phyloP scores from a whole-genome alignment of 208 protist genomes.

The Acanthamoeba castellanii region DNA sequence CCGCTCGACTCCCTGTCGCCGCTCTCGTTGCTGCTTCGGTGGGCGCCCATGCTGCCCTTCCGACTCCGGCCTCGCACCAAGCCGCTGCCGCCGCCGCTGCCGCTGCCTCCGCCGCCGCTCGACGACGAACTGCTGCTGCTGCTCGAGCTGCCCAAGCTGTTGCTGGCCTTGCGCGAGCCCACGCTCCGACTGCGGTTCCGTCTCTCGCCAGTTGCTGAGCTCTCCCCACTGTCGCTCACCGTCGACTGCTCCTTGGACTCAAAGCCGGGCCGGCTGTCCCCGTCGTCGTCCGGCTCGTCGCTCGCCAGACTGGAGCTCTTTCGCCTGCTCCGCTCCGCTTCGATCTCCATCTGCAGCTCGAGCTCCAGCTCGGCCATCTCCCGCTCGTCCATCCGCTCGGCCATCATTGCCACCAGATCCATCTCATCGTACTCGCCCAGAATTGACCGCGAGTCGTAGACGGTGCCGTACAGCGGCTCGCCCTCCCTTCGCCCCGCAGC shows the following conservation, averaged over 20 bases:
- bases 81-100: background rate
- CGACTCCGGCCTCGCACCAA: background rate
- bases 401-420: slow-evolving; percentile 65
- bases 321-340: background rate
- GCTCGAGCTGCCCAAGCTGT: slow-evolving; percentile 55
- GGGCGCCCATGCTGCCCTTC: background rate
- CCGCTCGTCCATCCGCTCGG: slow-evolving; percentile 38
- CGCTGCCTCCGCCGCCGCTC: background rate
- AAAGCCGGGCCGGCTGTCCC: background rate
- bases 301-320: slow-evolving; percentile 5
- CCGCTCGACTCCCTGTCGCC: background rate
- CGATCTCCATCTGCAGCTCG: slow-evolving; percentile 57
- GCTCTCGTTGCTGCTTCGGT: slow-evolving; percentile 11
- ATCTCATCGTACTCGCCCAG: slow-evolving; percentile 38
- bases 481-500: background rate
- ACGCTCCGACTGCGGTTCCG: background rate
- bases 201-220: background rate
- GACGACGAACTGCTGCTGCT: slow-evolving; percentile 61
- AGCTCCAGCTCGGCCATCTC: slow-evolving; percentile 50
- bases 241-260: background rate
- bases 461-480: background rate
- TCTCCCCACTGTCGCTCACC: background rate
- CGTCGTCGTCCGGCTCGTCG: background rate
- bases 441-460: slow-evolving; percentile 14
- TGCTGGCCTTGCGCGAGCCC: slow-evolving; percentile 1